These are phyloP conservation scores for Aspergillus ibericus DNA, from an alignment of 2,329 filamentous ascomycete genomes.

Conservation along the genomic window DNA sequence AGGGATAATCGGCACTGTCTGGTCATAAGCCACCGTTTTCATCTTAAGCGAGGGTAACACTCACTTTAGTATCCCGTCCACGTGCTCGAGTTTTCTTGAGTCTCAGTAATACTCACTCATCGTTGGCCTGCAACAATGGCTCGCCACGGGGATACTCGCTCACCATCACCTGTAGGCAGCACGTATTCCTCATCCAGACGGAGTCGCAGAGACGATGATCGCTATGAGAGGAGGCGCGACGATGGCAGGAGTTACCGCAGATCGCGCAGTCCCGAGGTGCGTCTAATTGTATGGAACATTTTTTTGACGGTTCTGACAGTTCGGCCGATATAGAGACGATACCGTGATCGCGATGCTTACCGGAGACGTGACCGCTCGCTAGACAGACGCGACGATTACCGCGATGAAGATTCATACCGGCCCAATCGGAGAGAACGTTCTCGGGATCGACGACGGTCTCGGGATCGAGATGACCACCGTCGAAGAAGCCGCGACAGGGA, in stretches of 20 bases:
- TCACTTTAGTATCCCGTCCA: constrained; percentile 19
- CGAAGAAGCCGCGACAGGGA: constrained; percentile 69
- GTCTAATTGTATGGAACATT: constrained; percentile 14
- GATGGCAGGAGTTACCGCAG: constrained; percentile 49
- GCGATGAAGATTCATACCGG: constrained; percentile 65
- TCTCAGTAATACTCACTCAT: constrained; percentile 51
- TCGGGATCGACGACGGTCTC: constrained; percentile 64
- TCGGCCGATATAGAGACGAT: constrained; percentile 50
- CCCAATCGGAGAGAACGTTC: constrained; percentile 62
- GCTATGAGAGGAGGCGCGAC: constrained; percentile 54
- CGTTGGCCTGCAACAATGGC: constrained; percentile 59
- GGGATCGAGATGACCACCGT: constrained; percentile 57
- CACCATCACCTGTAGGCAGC: constrained; percentile 92
- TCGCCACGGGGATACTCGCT: constrained; percentile 67
- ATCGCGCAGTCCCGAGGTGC: constrained; percentile 52
- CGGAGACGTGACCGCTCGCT: constrained; percentile 69
- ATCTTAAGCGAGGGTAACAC: constrained; percentile 27
- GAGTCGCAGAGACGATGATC: constrained; percentile 54
- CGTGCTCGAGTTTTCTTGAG: constrained; percentile 31
- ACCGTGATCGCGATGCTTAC: constrained; percentile 53
- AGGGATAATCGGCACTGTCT: constrained; percentile 1
- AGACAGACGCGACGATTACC: constrained; percentile 47
- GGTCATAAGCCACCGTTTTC: background rate
- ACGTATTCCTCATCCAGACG: constrained; percentile 71
- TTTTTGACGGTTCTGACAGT: constrained; percentile 13